Evolutionary conservation across 164 flowering plant genomes (phyloP), one percentile per base, ranked within the genome.

Genomic region (Cinnamomum micranthum): DNA sequence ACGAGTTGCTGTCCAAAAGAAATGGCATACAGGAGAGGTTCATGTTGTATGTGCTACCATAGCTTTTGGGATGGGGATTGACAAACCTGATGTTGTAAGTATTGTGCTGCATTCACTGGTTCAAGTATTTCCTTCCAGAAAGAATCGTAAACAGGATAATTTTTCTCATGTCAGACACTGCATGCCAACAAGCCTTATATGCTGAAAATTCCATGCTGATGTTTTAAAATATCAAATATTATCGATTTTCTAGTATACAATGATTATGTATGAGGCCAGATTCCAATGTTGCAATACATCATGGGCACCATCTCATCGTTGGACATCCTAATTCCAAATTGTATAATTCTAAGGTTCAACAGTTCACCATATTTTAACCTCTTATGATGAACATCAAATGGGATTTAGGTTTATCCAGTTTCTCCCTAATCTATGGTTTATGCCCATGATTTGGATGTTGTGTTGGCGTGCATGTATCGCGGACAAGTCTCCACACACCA

Each of bases 61-160:
- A 74, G 99, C 99, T 74, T 95, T 93, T 80, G 98, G 98, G 68
- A 95, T 95, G 99, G 99, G 99, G 74, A 95, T 95, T 74, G 97
- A 95, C 85, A 95, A 93, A 81, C 88, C 99, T 70, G 92, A 95
- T 82, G 99, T 95, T 77, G 99, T 95, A 77, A 88, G 98, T 93
- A 51, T 58, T 35, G 31, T 55, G 3, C 51, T 85, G 28, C 71
- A 58, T 5, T 76, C 5, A 31, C 67, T 25, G 6, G 62, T 65
- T 76, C 41, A 71, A 31, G 6, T 22, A 24, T 66, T 55, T 33
- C 71, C 22, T 71, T 6, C 24, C 9, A 7, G 47, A 41, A 41
- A 6, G 11, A 41, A 41, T 5, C 2, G 47, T 9, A 7, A 7
- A 41, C 47, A 41, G 47, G 47, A 41, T 20, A 17, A 15, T 19